Conservation (phyloP, 176 grass and related monocot genomes). For the Cocos nucifera region DNA sequence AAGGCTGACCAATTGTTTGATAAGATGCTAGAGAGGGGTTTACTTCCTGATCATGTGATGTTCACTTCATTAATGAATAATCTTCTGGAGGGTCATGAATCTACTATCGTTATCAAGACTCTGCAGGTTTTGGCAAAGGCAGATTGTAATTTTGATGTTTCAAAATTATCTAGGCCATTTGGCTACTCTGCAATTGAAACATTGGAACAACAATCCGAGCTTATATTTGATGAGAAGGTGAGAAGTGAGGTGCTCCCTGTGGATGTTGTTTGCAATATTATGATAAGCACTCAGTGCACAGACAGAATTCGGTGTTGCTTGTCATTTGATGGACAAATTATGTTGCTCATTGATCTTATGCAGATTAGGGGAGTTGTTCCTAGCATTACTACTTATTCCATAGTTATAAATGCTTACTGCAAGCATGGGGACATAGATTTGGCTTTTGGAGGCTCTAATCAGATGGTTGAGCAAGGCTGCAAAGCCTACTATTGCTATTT, state of each 20-base stretch:
- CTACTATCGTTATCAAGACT: slow-evolving; percentile 9
- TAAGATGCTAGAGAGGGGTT: slow-evolving; percentile 5
- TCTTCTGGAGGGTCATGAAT: slow-evolving; percentile 1
- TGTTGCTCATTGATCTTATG: slow-evolving; percentile 14
- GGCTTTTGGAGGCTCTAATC: slow-evolving; percentile 23
- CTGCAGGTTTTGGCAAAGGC: slow-evolving; percentile 13
- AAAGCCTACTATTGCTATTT: slow-evolving; percentile 17
- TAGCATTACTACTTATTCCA: slow-evolving; percentile 21
- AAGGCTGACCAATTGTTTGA: slow-evolving; percentile 16
- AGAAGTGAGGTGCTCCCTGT: slow-evolving; percentile 22
- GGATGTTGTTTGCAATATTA: slow-evolving; percentile 18
- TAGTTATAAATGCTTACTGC: slow-evolving; percentile 22
- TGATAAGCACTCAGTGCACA: slow-evolving; percentile 25
- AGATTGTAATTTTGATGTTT: neutral
- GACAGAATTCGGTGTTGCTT: slow-evolving; percentile 15
- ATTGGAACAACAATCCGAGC: slow-evolving; percentile 15
- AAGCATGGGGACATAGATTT: slow-evolving; percentile 25
- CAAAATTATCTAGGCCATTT: neutral
- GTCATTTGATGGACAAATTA: slow-evolving; percentile 24
- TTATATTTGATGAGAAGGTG: slow-evolving; percentile 21
- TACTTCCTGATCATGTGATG: slow-evolving; percentile 13
- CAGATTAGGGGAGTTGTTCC: slow-evolving; percentile 11
- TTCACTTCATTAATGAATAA: slow-evolving; percentile 5
- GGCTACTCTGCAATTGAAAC: slow-evolving; percentile 11
- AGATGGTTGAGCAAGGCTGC: slow-evolving; percentile 20